Evolutionary conservation across 2,329 filamentous ascomycete genomes (phyloP).

Genomic region (Neofusicoccum laricinum): DNA sequence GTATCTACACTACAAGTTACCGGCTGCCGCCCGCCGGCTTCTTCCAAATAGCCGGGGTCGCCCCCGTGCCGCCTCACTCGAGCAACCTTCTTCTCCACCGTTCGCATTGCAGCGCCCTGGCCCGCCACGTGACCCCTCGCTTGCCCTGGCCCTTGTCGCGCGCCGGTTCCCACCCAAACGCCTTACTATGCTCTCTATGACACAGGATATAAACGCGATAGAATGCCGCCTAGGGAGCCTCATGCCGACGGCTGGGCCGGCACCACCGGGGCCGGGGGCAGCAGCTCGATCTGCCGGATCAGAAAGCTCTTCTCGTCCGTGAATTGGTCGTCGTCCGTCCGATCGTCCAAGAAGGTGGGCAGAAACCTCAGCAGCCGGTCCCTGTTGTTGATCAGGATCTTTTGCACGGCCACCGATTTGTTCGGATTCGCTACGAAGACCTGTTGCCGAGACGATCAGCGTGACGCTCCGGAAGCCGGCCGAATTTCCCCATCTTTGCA

Average conservation of each 20-base stretch:
- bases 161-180: background rate
- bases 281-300: conserved; percentile 79
- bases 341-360: conserved; percentile 86
- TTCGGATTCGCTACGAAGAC: conserved; percentile 98
- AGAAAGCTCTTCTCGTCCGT: conserved; percentile 97
- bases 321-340: conserved; percentile 97
- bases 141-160: background rate
- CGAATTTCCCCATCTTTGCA: conserved; percentile 12
- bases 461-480: conserved; percentile 3
- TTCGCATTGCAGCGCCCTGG: background rate
- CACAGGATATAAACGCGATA: background rate
- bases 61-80: conserved; percentile 2
- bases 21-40: background rate
- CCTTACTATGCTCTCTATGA: background rate
- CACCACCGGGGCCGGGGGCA: conserved; percentile 33
- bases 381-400: conserved; percentile 93
- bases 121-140: background rate
- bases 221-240: background rate
- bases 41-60: conserved; percentile 9
- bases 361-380: conserved; percentile 87
- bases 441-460: conserved; percentile 32
- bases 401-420: conserved; percentile 93
- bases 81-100: background rate
- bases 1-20: background rate
- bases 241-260: conserved; percentile 8